Evolutionary conservation across 208 protist genomes (phyloP).

Genomic region (Crithidia expoeki): DNA sequence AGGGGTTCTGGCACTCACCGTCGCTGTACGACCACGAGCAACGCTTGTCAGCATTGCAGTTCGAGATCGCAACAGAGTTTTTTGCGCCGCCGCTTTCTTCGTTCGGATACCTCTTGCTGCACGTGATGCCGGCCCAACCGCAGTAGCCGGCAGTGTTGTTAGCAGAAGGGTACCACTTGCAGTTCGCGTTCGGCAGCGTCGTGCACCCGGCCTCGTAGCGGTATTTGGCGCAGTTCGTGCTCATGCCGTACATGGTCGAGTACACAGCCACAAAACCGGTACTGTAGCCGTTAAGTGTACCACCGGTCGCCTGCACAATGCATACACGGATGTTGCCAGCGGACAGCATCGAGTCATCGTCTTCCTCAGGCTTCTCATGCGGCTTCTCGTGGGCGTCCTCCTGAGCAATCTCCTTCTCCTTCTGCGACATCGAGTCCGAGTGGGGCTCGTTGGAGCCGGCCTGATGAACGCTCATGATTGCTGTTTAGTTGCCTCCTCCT

Average conservation of each 20-base stretch:
- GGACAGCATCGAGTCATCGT: too few relatives aligned
- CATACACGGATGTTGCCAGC: too few relatives aligned
- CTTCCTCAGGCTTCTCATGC: conserved; percentile 4
- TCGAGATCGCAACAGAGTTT: not conserved
- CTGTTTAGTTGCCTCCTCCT: not conserved
- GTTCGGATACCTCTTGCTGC: conserved; percentile 29
- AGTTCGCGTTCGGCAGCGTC: conserved; percentile 55
- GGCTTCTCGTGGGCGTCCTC: conserved; percentile 9
- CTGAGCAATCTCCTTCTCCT: conserved; percentile 10
- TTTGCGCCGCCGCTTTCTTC: not conserved
- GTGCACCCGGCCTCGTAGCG: conserved; percentile 14
- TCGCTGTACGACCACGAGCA: conserved; percentile 65
- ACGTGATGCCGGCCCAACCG: conserved; percentile 47
- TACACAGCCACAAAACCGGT: conserved; percentile 83
- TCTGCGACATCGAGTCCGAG: conserved; percentile 8
- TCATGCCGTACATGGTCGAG: conserved; percentile 55
- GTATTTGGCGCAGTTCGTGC: conserved; percentile 67
- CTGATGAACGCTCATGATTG: conserved; percentile 4
- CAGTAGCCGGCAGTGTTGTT: conserved; percentile 20
- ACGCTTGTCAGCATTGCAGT: conserved; percentile 15
- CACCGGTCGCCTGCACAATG: conserved; percentile 55
- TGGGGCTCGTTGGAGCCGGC: conserved; percentile 1
- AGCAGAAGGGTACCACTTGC: conserved; percentile 37
- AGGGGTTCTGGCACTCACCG: conserved; percentile 52
- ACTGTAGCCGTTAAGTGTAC: conserved; percentile 64